A percentile compares a stretch with the other conserved stretches of the same genome.
Conservation (phyloP, 495 filamentous ascomycete genomes). For the Polyplosphaeria fusca region DNA sequence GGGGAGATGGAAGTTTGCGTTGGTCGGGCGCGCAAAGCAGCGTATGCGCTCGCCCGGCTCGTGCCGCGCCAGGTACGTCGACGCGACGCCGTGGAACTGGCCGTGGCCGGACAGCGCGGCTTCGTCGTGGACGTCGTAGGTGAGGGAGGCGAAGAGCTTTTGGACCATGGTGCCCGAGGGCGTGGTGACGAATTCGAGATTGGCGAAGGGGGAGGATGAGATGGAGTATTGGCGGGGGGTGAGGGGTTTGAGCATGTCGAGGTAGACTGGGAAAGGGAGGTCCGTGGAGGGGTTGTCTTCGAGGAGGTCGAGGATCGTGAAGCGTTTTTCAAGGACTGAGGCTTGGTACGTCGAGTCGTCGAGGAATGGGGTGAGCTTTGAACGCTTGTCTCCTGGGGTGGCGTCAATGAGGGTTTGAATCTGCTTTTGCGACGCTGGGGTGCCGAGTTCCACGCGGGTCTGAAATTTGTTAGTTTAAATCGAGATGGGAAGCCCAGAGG, state of each 20-base stretch:
- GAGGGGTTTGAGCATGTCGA: constrained; percentile 24
- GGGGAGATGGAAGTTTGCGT: constrained; percentile 27
- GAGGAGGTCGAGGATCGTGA: constrained; percentile 19
- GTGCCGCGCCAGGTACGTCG: constrained; percentile 52
- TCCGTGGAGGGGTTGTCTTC: constrained; percentile 4
- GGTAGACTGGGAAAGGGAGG: constrained; percentile 10
- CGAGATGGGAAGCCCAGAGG: no score
- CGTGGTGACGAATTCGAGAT: not conserved
- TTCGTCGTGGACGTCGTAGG: constrained; percentile 20
- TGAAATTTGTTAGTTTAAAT: no score
- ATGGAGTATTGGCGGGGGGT: constrained; percentile 18
- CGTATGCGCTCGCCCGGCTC: constrained; percentile 6
- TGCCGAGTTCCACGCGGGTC: constrained; percentile 16
- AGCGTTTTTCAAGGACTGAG: constrained; percentile 5
- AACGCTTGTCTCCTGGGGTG: constrained; percentile 6
- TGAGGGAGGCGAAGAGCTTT: constrained; percentile 7
- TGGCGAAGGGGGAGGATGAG: constrained; percentile 20
- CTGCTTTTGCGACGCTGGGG: constrained; percentile 21
- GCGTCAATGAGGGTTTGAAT: constrained; percentile 7
- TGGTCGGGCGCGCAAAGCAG: constrained; percentile 11
- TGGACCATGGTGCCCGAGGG: not conserved
- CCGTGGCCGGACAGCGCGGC: constrained; percentile 30
- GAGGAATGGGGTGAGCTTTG: constrained; percentile 2
- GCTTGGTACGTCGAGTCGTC: constrained; percentile 1
- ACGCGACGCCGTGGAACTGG: constrained; percentile 58